Percentiles rank a stretch among this genome's conserved stretches.
Conservation (phyloP, 306 rosid genomes). For the Chamaecrista fasciculata region DNA sequence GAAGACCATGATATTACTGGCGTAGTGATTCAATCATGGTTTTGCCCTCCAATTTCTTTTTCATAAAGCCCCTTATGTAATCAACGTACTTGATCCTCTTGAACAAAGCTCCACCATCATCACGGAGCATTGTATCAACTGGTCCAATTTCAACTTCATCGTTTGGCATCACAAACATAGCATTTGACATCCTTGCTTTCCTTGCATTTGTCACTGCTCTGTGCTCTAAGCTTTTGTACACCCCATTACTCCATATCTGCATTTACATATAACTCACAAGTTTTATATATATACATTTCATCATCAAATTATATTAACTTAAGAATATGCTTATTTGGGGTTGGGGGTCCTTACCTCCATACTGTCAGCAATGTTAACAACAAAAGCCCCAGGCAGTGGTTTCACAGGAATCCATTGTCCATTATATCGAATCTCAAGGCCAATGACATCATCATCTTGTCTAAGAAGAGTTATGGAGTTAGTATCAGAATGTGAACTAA, state of each 20-base stretch:
- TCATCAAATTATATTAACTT: not conserved
- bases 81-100: not conserved
- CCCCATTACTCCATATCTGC: not conserved
- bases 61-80: not conserved
- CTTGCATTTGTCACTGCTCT: not conserved
- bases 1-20: no score
- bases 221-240: not conserved
- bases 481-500: conserved; percentile 27
- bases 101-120: not conserved
- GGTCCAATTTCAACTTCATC: not conserved
- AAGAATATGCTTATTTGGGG: not conserved
- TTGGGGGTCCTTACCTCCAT: conserved; percentile 26
- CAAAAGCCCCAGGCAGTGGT: conserved; percentile 13
- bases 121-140: not conserved
- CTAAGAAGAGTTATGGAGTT: conserved; percentile 18
- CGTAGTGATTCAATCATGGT: not conserved
- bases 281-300: no score
- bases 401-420: conserved; percentile 14
- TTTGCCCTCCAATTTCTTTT: not conserved
- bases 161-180: not conserved
- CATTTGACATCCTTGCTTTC: not conserved
- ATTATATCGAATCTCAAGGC: conserved; percentile 10
- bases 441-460: conserved; percentile 9
- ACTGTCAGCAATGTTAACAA: conserved; percentile 29
- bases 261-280: not conserved